Evolutionary conservation across 2,329 filamentous ascomycete genomes (phyloP), one percentile per base, ranked within the genome.

Genomic region (Chaetomiaceae sp.): DNA sequence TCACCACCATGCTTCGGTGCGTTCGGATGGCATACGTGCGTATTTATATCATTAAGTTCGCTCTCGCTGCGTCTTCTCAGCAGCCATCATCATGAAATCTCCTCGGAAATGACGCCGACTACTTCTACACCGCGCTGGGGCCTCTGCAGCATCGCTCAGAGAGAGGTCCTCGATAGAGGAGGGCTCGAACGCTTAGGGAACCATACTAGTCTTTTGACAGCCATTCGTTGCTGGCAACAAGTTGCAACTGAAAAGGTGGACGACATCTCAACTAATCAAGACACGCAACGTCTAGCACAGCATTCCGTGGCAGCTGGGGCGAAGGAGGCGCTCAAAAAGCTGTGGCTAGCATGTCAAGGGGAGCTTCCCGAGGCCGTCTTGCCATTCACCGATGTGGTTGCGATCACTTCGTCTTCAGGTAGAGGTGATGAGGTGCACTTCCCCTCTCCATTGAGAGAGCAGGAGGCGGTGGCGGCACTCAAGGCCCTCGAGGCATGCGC

Each of bases 401-500:
- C 48, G 2, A 67, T 70, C 49, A 58, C 53, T 15, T 56, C 53
- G 19, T 29, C 52, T 36, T 58, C 62, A 27, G 49, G 49, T 30
- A 54, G 58, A 12, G 61, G 60, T 9, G 61, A 67, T 41, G 51
- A 52, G 20, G 54, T 63, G 24, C 65, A 66, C 47, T 63, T 71
- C 18, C 68, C 68, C 5, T 66, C 62, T 24, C 68, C 67, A n/a
- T 50, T 70, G 26, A 66, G 61, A 46, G 65, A 71, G 50, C 66
- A 69, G 44, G 68, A 70, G 48, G 60, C 63, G 6, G 60, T 58
- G 4, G 61, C 62, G 24, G 67, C 78, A 3, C 64, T 83, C 52
- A 82, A 81, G 57, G 78, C 72, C 6, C 65, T 81, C 6, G 79
- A 83, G 56, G 79, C 74, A 5, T 70, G 73, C 32, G 68, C 78